Evolutionary conservation across 768 basidiomycete genomes (phyloP), one percentile per base, ranked within the genome.

Genomic region (Suillus clintonianus): DNA sequence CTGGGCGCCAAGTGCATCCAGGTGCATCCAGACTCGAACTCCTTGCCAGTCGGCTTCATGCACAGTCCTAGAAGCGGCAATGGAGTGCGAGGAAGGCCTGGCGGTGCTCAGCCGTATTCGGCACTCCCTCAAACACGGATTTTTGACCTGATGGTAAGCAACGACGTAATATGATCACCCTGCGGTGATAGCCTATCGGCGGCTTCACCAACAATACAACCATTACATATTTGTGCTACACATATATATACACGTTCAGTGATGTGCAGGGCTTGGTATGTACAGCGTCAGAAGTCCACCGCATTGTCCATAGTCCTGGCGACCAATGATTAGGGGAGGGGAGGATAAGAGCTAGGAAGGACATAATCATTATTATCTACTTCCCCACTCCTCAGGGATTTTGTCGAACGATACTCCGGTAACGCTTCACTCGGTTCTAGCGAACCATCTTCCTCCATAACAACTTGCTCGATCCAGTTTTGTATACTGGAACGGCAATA

Each of bases 331-430:
- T 1, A 53, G 13, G 51, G 17, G 30, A 53, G 17, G 19, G 32
- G 22, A 41, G 27, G 55, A 14, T 11, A 36, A 15, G 60, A 24
- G 9, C 51, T 27, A 17, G 58, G 34, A n/a, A 24, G 13, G 13
- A 36, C 59, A 39, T 19, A 14, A 32, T 60, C 30, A 59, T 53
- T 30, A 53, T 15, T 6, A 24, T 27, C 15, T 30, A 11, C 32
- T 34, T 53, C 11, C 11, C 19, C 19, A 15, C 36, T 60, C 59
- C 22, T 34, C 59, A 24, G n/a, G 8, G 60, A 61, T 59, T 61
- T 59, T 8, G 30, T 27, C 24, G 60, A 61, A 39, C 60, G 56
- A 55, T 61, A 59, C 3, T 55, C 36, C 2, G 60, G 60, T 17
- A 61, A 57, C 36, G 11, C 48, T 41, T 61, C 60, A 22, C 60